Conservation (phyloP, 768 basidiomycete species). For the button mushroom (Agaricus bisporus) region DNA sequence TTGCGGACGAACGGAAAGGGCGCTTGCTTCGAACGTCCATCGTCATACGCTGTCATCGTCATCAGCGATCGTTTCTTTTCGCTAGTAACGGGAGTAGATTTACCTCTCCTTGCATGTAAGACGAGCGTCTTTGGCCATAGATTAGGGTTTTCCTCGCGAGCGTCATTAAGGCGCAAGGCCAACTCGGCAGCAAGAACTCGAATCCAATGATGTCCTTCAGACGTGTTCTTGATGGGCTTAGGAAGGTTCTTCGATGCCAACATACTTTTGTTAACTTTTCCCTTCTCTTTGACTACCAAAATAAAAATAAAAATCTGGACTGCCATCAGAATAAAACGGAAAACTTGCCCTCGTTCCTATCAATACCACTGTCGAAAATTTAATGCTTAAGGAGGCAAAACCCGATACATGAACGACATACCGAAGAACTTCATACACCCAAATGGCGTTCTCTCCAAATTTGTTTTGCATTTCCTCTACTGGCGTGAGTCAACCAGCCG, state of each 20-base stretch:
- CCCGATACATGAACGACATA: slow-evolving; percentile 23
- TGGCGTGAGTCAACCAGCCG: slow-evolving; percentile 5
- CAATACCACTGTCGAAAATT: slow-evolving; percentile 59
- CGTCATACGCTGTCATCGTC: slow-evolving; percentile 49
- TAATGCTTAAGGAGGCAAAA: slow-evolving; percentile 2
- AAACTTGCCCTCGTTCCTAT: slow-evolving; percentile 72
- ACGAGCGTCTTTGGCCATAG: slow-evolving; percentile 93
- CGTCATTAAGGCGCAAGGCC: slow-evolving; percentile 77
- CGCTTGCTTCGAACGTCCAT: slow-evolving; percentile 73
- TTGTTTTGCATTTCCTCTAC: slow-evolving; percentile 74
- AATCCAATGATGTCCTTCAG: slow-evolving; percentile 88
- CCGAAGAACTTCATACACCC: slow-evolving; percentile 92
- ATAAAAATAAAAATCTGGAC: not conserved
- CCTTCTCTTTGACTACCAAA: slow-evolving; percentile 75
- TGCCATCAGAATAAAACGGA: not conserved
- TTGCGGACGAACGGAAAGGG: slow-evolving; percentile 81
- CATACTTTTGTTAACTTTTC: slow-evolving; percentile 84
- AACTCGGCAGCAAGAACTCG: slow-evolving; percentile 88
- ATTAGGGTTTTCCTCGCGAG: slow-evolving; percentile 62
- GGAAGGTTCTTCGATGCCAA: slow-evolving; percentile 92
- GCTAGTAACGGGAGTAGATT: not conserved
- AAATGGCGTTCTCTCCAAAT: slow-evolving; percentile 78
- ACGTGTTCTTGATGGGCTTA: slow-evolving; percentile 62
- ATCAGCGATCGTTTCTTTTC: not conserved
- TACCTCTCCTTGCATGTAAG: slow-evolving; percentile 70